These are phyloP conservation scores for Penstemon eatonii DNA, from an alignment of 257 asterid species.

Conservation along the genomic window DNA sequence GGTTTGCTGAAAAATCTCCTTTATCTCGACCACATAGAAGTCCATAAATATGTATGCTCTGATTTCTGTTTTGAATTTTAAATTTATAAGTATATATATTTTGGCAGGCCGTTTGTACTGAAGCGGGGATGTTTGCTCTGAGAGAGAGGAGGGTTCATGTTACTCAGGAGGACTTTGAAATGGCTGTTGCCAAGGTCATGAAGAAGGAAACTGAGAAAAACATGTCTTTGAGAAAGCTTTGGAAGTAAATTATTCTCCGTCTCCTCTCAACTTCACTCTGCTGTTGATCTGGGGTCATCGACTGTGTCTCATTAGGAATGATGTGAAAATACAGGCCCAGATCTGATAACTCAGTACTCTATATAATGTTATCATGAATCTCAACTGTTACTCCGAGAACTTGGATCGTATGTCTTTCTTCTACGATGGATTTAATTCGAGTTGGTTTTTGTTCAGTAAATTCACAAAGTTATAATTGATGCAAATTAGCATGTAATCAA, in stretches of 20 bases:
- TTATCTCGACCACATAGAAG: not conserved
- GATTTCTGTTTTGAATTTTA: too few species aligned
- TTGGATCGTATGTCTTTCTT: too few species aligned
- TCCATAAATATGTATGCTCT: not conserved
- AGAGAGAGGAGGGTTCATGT: conserved; percentile 96
- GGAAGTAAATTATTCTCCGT: conserved; percentile 53
- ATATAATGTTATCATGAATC: not conserved
- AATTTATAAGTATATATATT: too few species aligned
- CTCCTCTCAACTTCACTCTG: not conserved
- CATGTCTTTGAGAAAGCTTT: conserved; percentile 89
- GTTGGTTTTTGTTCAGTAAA: too few species aligned
- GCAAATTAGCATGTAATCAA: too few species aligned
- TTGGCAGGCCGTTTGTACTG: conserved; percentile 91
- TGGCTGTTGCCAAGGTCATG: conserved; percentile 99
- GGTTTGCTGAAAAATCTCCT: not conserved
- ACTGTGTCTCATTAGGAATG: conserved; percentile 6
- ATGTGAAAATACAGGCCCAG: not conserved
- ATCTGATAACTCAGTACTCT: not conserved
- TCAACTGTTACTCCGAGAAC: not conserved
- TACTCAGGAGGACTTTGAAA: conserved; percentile 95
- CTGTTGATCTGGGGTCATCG: not conserved
- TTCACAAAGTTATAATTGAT: too few species aligned
- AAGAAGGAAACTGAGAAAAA: conserved; percentile 94
- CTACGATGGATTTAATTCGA: too few species aligned
- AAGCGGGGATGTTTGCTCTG: conserved; percentile 97